phyloP scores from a whole-genome alignment of 345 rosid species.

The Pugionium dolabratum region DNA sequence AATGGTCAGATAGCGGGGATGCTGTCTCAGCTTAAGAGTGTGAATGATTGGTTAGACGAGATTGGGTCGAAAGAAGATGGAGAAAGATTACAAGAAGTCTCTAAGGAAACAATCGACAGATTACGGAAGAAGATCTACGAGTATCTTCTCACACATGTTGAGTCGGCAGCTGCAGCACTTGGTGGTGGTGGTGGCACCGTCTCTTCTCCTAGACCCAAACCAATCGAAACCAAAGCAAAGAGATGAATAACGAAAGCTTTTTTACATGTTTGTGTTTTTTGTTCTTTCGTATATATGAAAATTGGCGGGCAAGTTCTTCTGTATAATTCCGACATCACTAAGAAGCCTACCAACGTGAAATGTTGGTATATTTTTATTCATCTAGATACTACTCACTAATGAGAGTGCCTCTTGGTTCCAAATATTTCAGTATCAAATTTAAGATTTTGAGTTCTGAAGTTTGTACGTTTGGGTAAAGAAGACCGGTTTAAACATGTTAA shows the following conservation, averaged over 20 bases:
- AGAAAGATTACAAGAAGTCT: slow-evolving; percentile 50
- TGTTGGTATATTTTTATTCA: slow-evolving; percentile 24
- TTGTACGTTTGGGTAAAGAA: background rate
- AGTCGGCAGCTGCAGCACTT: slow-evolving; percentile 92
- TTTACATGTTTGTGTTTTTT: slow-evolving; percentile 5
- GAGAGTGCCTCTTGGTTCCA: slow-evolving; percentile 18
- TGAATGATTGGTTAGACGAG: slow-evolving; percentile 90
- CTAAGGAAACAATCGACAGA: slow-evolving; percentile 65
- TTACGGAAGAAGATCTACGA: slow-evolving; percentile 87
- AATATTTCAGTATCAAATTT: slow-evolving; percentile 1
- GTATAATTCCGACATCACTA: slow-evolving; percentile 18
- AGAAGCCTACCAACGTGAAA: slow-evolving; percentile 23
- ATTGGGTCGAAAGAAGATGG: slow-evolving; percentile 66
- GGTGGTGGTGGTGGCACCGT: slow-evolving; percentile 66
- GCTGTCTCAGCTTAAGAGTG: slow-evolving; percentile 89
- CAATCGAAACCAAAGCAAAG: slow-evolving; percentile 54
- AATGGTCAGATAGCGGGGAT: slow-evolving; percentile 89
- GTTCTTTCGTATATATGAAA: slow-evolving; percentile 27
- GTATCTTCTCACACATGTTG: slow-evolving; percentile 87
- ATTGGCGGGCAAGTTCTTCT: slow-evolving; percentile 7
- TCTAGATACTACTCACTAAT: background rate
- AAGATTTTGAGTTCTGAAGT: background rate
- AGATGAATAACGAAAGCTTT: slow-evolving; percentile 43
- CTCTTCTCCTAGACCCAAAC: slow-evolving; percentile 46
- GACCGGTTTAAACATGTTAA: background rate